Percentiles rank a stretch among this genome's conserved stretches.
Conservation (phyloP, 2,329 filamentous ascomycete species). For the Myotisia sp. region DNA sequence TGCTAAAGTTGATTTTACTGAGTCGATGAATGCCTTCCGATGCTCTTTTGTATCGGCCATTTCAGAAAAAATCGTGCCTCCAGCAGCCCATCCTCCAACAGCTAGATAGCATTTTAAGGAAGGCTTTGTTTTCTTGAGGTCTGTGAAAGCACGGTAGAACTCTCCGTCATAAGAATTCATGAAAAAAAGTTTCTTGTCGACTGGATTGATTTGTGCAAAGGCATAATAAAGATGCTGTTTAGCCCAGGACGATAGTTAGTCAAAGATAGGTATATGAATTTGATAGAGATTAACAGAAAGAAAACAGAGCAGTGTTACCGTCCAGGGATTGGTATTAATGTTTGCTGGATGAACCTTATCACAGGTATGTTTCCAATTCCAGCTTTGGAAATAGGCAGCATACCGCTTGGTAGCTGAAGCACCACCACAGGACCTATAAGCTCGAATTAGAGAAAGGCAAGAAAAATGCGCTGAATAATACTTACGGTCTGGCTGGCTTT, state of each 20-base stretch:
- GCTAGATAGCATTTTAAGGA: constrained; percentile 8
- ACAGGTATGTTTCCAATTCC: constrained; percentile 12
- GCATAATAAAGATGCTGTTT: constrained; percentile 22
- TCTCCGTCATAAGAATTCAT: constrained; percentile 3
- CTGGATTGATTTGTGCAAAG: constrained; percentile 19
- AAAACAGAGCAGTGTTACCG: constrained; percentile 2
- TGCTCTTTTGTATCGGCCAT: constrained; percentile 10
- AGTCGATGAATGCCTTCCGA: constrained; percentile 9
- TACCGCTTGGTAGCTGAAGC: constrained; percentile 7
- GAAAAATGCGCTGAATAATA: background rate
- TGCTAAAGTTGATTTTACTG: constrained; percentile 4
- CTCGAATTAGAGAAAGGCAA: constrained; percentile 4
- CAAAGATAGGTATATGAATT: background rate
- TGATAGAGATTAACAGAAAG: background rate
- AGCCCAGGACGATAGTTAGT: background rate
- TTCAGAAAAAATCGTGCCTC: constrained; percentile 13
- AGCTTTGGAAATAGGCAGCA: constrained; percentile 27
- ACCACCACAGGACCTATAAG: constrained; percentile 3
- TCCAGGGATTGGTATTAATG: constrained; percentile 7
- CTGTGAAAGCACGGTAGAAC: constrained; percentile 5
- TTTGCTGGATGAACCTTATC: constrained; percentile 6
- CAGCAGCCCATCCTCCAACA: constrained; percentile 8
- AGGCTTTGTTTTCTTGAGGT: constrained; percentile 5
- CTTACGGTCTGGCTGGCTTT: constrained; percentile 5
- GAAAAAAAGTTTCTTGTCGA: background rate